Evolutionary conservation across 2,329 filamentous ascomycete genomes (phyloP), one percentile per base, ranked within the genome.

Genomic region (Westerdykella sp.): DNA sequence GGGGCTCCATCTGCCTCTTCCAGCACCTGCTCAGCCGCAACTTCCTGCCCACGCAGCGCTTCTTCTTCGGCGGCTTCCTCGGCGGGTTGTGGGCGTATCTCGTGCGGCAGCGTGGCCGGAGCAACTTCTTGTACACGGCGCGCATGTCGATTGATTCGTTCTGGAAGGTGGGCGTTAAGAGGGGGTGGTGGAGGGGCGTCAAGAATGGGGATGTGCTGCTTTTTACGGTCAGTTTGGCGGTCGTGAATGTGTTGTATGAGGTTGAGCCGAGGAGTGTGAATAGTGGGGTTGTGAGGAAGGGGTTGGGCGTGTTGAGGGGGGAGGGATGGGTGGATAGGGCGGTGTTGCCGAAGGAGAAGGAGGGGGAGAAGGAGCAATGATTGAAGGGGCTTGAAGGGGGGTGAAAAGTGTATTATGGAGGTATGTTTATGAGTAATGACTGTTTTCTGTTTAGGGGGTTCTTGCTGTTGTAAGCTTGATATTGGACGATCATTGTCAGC

Each of bases 151-250:
- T 95, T 23, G 86, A 95, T 63, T 87, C 81, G 31, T 67, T 89
- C 37, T 97, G 89, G 87, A 95, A 95, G 72, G 87, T 95, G 0
- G 89, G 90, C n/a, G 80, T 85, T 43, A 97, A 97, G 80, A 75
- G 84, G 28, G 79, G 87, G 1, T 88, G 88, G 81, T 95, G 91
- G 88, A 81, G 78, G 51, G 87, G 87, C 10, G 76, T 93, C 63
- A 80, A 77, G 56, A 85, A 87, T 31, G 89, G 89, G 0, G 91
- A 97, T 67, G 80, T 96, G 5, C 79, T 84, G 71, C 71, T 97
- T 3, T 90, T 97, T 59, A 84, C 91, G 13, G 67, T 81, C 14
- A 85, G 87, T 38, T 73, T 95, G 68, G 86, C 87, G 55, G 67
- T 90, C 14, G 80, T 90, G 14, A 87, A 89, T 43, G 78, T 79